Evolutionary conservation across 352 stramenopile species (phyloP).

Genomic region (Hyaloperonospora arabidopsidis): DNA sequence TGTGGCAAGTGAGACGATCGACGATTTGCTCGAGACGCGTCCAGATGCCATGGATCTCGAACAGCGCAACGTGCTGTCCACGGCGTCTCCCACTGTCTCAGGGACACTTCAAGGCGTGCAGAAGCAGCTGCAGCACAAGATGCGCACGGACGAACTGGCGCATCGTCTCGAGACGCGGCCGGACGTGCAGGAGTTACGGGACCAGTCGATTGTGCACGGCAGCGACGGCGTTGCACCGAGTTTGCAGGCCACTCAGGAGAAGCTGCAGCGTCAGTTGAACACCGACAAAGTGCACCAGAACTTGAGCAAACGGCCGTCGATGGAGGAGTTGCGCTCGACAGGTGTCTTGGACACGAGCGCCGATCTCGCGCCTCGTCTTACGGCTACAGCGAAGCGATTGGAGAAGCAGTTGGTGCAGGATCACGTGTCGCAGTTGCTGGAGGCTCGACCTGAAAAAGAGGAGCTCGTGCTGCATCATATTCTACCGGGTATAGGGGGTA

Average conservation of each 20-base stretch:
- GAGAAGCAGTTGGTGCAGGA: constrained; percentile 73
- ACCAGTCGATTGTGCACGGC: constrained; percentile 59
- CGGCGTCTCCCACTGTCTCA: constrained; percentile 37
- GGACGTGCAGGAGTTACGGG: constrained; percentile 66
- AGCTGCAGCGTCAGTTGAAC: constrained; percentile 66
- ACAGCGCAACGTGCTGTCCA: constrained; percentile 46
- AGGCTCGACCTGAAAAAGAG: constrained; percentile 68
- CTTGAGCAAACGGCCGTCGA: constrained; percentile 61
- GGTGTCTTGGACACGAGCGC: constrained; percentile 55
- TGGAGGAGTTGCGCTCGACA: constrained; percentile 47
- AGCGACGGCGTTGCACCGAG: constrained; percentile 58
- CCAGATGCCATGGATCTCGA: constrained; percentile 52
- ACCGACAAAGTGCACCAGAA: constrained; percentile 65
- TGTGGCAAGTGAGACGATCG: constrained; percentile 48
- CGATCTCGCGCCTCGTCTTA: constrained; percentile 53
- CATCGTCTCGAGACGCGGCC: constrained; percentile 60
- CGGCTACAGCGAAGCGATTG: constrained; percentile 69
- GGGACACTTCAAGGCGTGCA: constrained; percentile 58
- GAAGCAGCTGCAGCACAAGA: constrained; percentile 63
- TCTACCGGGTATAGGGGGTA: constrained; percentile 34
- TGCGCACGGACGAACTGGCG: constrained; percentile 67
- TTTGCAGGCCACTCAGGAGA: constrained; percentile 73
- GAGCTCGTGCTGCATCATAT: constrained; percentile 74
- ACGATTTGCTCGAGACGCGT: constrained; percentile 49
- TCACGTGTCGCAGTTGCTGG: constrained; percentile 71